A percentile compares a stretch with the other conserved stretches of the same genome.
Evolutionary conservation across 2,329 filamentous ascomycete genomes (phyloP).

Genomic region (Aspergillus bombycis): DNA sequence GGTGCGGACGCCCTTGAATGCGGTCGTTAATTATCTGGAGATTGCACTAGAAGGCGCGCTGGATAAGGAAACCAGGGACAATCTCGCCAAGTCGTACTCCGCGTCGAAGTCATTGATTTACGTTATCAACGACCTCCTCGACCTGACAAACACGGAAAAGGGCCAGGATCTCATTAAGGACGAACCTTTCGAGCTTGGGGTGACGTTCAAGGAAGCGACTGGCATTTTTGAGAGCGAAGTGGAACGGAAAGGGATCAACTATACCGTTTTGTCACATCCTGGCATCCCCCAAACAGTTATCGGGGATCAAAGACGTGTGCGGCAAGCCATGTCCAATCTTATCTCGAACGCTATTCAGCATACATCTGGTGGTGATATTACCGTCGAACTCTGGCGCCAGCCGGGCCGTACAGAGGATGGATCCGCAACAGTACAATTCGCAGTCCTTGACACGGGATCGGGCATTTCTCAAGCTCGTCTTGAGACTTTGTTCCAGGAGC

Average conservation of each 20-base stretch:
- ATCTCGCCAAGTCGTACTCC: conserved; percentile 80
- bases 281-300: conserved; percentile 71
- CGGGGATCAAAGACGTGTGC: conserved; percentile 78
- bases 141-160: conserved; percentile 85
- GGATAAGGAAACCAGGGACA: conserved; percentile 82
- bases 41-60: conserved; percentile 82
- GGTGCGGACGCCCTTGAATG: conserved; percentile 86
- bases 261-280: conserved; percentile 68
- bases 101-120: conserved; percentile 92
- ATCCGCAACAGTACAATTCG: conserved; percentile 71
- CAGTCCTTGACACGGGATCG: conserved; percentile 73
- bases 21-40: conserved; percentile 92
- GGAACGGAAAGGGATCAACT: conserved; percentile 72
- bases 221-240: conserved; percentile 75
- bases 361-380: conserved; percentile 69
- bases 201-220: conserved; percentile 75
- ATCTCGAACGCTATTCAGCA: conserved; percentile 84
- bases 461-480: conserved; percentile 63
- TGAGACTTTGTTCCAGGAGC: conserved; percentile 63
- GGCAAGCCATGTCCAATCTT: conserved; percentile 81
- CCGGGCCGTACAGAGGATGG: conserved; percentile 49
- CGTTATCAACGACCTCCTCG: conserved; percentile 88
- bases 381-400: conserved; percentile 67
- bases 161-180: conserved; percentile 78
- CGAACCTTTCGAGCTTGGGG: conserved; percentile 73